Conservation (phyloP, 2,329 filamentous ascomycete genomes). For the Neocatenulostroma microsporum region DNA sequence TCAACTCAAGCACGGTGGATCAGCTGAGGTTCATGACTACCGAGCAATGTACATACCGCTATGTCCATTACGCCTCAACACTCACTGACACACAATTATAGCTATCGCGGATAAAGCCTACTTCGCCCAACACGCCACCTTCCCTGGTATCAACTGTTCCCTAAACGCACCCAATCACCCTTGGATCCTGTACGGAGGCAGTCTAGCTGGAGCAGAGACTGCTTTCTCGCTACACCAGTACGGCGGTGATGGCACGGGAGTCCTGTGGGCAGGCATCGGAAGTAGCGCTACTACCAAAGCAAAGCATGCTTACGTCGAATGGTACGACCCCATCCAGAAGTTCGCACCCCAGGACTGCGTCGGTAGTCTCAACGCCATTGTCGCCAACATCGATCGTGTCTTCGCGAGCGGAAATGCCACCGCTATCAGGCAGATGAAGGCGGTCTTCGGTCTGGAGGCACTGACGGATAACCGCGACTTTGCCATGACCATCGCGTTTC, state of each 20-base stretch:
- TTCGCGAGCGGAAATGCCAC: conserved; percentile 36
- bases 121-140: conserved; percentile 42
- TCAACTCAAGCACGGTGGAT: conserved; percentile 43
- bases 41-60: conserved; percentile 38
- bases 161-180: conserved; percentile 40
- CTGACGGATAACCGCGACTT: conserved; percentile 48
- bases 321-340: conserved; percentile 50
- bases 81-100: conserved; percentile 19
- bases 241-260: conserved; percentile 56
- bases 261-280: conserved; percentile 70
- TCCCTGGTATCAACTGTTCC: conserved; percentile 37
- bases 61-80: conserved; percentile 3
- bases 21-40: conserved; percentile 44
- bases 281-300: conserved; percentile 71
- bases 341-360: conserved; percentile 54
- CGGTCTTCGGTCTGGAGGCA: conserved; percentile 44
- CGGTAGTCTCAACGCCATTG: conserved; percentile 47
- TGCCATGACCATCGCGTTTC: conserved; percentile 39
- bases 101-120: conserved; percentile 45
- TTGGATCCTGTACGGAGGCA: conserved; percentile 41
- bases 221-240: conserved; percentile 43
- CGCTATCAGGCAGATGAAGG: conserved; percentile 43
- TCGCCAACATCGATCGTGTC: conserved; percentile 51
- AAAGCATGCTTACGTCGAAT: conserved; percentile 62
- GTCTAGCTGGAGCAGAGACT: conserved; percentile 38